phyloP scores from a whole-genome alignment of 495 filamentous ascomycete genomes.

The Pseudevernia furfuracea region DNA sequence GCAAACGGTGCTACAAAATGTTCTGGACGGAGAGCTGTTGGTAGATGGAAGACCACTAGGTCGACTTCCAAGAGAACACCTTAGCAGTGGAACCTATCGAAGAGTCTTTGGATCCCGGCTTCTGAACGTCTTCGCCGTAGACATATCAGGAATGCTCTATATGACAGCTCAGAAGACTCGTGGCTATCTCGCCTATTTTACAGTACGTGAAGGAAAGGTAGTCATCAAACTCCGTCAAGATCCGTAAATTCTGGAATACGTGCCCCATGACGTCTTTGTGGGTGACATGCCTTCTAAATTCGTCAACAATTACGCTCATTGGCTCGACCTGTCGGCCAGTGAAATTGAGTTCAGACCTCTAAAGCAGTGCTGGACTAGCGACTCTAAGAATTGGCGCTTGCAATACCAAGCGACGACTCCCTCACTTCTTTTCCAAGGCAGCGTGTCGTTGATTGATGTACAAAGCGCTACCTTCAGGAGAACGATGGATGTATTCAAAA shows the following conservation, averaged over 20 bases:
- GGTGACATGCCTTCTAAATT: background rate
- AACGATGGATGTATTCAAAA: background rate
- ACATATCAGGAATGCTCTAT: slow-evolving; percentile 16
- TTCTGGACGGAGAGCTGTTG: slow-evolving; percentile 12
- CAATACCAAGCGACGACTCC: background rate
- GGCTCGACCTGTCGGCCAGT: background rate
- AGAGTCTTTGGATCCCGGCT: slow-evolving; percentile 7
- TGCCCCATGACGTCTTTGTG: background rate
- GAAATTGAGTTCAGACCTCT: background rate
- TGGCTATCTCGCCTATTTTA: background rate
- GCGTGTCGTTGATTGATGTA: background rate
- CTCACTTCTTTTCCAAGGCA: background rate
- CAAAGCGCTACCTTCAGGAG: background rate
- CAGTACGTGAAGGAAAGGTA: background rate
- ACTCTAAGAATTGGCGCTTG: background rate
- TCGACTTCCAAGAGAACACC: slow-evolving; percentile 3
- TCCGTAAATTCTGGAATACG: background rate
- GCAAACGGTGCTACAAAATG: slow-evolving; percentile 9
- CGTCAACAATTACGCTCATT: background rate
- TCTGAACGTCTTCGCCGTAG: background rate
- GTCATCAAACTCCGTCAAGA: background rate
- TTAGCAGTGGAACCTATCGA: background rate
- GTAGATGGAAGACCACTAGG: slow-evolving; percentile 14
- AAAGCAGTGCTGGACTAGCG: background rate
- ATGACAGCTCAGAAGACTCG: background rate